A percentile compares a stretch with the other conserved stretches of the same genome.
These are phyloP conservation scores for Dryas drummondii DNA, from an alignment of 306 rosid genomes.

Conservation along the genomic window DNA sequence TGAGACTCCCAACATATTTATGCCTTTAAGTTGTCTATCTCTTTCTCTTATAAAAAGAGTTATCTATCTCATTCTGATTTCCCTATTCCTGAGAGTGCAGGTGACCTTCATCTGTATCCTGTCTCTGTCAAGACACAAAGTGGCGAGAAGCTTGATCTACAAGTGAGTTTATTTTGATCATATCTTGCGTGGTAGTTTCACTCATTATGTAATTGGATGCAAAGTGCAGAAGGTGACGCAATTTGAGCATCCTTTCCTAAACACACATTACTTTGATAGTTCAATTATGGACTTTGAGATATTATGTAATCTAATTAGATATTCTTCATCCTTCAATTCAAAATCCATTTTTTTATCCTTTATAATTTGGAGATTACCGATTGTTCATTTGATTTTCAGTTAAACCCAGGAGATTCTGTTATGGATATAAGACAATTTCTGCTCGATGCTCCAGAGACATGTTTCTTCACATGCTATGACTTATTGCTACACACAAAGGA, in stretches of 20 bases:
- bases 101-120: slow-evolving; percentile 89
- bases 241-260: slow-evolving; percentile 4
- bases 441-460: slow-evolving; percentile 98
- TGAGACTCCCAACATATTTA: neutral
- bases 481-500: slow-evolving; percentile 81
- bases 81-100: slow-evolving; percentile 47
- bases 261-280: neutral
- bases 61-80: slow-evolving; percentile 1
- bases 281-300: neutral
- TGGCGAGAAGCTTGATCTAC: slow-evolving; percentile 96
- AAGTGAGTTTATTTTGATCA: slow-evolving; percentile 53
- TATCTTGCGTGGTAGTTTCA: slow-evolving; percentile 15
- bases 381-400: slow-evolving; percentile 48
- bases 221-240: slow-evolving; percentile 3
- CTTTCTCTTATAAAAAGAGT: neutral
- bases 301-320: neutral
- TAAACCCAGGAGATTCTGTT: slow-evolving; percentile 97
- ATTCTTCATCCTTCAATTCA: neutral
- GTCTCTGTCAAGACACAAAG: slow-evolving; percentile 83
- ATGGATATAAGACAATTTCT: slow-evolving; percentile 95
- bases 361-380: slow-evolving; percentile 19
- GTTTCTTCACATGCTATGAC: slow-evolving; percentile 97
- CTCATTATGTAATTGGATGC: neutral
- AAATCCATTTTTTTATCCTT: neutral
- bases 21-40: neutral